Percentiles rank a stretch among this genome's conserved stretches.
Evolutionary conservation across 371 early-diverging fungal species (phyloP).

Genomic region (Syncephalastrum racemosum): DNA sequence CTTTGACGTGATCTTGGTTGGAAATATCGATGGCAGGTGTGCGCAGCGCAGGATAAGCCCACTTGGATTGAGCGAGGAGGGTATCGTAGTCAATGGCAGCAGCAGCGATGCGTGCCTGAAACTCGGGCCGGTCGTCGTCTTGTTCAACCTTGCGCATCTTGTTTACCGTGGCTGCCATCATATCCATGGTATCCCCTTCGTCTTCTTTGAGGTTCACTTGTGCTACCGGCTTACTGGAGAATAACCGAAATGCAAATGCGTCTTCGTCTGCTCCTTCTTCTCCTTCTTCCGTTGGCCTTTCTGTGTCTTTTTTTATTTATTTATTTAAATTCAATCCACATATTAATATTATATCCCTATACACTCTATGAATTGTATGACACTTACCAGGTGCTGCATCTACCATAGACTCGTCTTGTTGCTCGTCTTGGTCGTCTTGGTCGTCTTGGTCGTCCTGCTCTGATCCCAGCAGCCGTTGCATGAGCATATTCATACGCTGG

Average conservation of each 20-base stretch:
- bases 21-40: conserved; percentile 27
- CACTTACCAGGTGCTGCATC: neutral
- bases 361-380: neutral
- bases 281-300: conserved; percentile 4
- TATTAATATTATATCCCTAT: conserved; percentile 3
- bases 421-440: conserved; percentile 7
- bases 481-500: conserved; percentile 26
- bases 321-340: neutral
- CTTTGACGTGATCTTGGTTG: conserved; percentile 6
- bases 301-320: neutral
- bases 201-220: conserved; percentile 31
- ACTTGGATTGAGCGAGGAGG: conserved; percentile 32
- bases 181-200: conserved; percentile 24
- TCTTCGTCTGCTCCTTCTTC: conserved; percentile 22
- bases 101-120: conserved; percentile 22
- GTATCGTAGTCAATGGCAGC: conserved; percentile 28
- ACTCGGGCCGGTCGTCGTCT: conserved; percentile 43
- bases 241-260: conserved; percentile 37
- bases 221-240: conserved; percentile 35
- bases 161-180: conserved; percentile 22
- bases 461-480: conserved; percentile 21
- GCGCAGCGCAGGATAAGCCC: conserved; percentile 27
- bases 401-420: conserved; percentile 7
- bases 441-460: conserved; percentile 5
- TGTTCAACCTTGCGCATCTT: conserved; percentile 34